A percentile compares a stretch with the other conserved stretches of the same genome.
These are phyloP conservation scores for Venustampulla echinocandica DNA, from an alignment of 495 filamentous ascomycete species.

Conservation along the genomic window DNA sequence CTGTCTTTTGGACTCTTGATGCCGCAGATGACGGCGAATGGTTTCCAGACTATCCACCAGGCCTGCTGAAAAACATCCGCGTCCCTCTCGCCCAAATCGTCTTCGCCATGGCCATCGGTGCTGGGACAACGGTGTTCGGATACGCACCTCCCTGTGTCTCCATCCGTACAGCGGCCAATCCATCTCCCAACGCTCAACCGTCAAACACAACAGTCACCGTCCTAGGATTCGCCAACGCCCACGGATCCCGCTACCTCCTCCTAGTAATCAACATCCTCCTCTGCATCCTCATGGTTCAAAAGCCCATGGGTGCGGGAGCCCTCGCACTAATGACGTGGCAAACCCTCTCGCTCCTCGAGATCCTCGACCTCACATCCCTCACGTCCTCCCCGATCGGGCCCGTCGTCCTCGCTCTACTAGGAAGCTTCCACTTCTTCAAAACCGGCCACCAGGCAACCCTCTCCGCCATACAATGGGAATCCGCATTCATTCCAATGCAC, in stretches of 20 bases:
- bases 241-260: constrained; percentile 85
- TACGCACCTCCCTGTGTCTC: constrained; percentile 31
- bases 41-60: constrained; percentile 51
- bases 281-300: constrained; percentile 71
- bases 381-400: constrained; percentile 68
- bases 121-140: constrained; percentile 57
- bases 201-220: constrained; percentile 55
- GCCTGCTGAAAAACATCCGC: constrained; percentile 62
- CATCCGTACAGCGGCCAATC: constrained; percentile 11
- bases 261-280: constrained; percentile 69
- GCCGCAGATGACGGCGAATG: constrained; percentile 84
- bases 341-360: constrained; percentile 78
- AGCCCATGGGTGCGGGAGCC: constrained; percentile 87
- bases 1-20: constrained; percentile 83
- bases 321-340: constrained; percentile 74
- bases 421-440: constrained; percentile 92
- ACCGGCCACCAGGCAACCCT: constrained; percentile 93
- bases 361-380: constrained; percentile 70
- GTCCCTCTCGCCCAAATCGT: constrained; percentile 67
- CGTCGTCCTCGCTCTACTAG: constrained; percentile 72
- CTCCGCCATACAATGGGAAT: constrained; percentile 88
- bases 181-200: constrained; percentile 15
- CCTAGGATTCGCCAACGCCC: constrained; percentile 82
- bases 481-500: constrained; percentile 84
- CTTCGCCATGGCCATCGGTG: constrained; percentile 46